phyloP scores from a whole-genome alignment of 129 eudicot species.

The Ambrosia trifida region DNA sequence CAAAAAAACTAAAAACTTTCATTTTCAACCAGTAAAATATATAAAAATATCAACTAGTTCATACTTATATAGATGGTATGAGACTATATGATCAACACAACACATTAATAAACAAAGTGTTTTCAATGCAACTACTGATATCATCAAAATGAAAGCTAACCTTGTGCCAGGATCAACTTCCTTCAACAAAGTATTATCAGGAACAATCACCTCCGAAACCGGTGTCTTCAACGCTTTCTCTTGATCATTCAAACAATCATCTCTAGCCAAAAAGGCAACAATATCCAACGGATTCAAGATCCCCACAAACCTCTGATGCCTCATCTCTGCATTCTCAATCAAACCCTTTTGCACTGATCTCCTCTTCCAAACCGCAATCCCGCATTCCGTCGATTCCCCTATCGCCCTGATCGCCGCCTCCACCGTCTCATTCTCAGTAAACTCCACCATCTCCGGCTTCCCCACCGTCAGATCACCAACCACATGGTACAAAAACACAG shows the following conservation, averaged over 20 bases:
- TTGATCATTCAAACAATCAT: slow-evolving; percentile 72
- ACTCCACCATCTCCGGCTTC: slow-evolving; percentile 87
- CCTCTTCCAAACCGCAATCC: slow-evolving; percentile 79
- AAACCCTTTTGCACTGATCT: slow-evolving; percentile 49
- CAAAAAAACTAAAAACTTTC: slow-evolving; percentile 1
- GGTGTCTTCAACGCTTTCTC: slow-evolving; percentile 79
- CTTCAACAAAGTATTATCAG: slow-evolving; percentile 56
- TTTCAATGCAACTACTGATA: neutral
- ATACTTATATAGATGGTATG: neutral
- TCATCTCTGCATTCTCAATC: slow-evolving; percentile 67
- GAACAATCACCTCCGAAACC: slow-evolving; percentile 73
- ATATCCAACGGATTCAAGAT: slow-evolving; percentile 78
- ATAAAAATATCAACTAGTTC: neutral
- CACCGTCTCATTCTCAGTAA: slow-evolving; percentile 71
- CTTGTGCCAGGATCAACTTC: slow-evolving; percentile 97
- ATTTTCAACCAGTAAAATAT: neutral
- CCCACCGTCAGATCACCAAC: slow-evolving; percentile 99
- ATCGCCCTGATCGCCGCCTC: slow-evolving; percentile 83
- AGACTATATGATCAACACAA: neutral
- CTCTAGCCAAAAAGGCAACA: slow-evolving; percentile 76
- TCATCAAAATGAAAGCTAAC: slow-evolving; percentile 35
- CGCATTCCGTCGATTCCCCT: slow-evolving; percentile 82
- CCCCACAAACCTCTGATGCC: slow-evolving; percentile 86
- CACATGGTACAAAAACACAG: slow-evolving; percentile 88
- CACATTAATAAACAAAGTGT: neutral